Conservation (phyloP, 768 basidiomycete genomes). For the Hysterangium stoloniferum region DNA sequence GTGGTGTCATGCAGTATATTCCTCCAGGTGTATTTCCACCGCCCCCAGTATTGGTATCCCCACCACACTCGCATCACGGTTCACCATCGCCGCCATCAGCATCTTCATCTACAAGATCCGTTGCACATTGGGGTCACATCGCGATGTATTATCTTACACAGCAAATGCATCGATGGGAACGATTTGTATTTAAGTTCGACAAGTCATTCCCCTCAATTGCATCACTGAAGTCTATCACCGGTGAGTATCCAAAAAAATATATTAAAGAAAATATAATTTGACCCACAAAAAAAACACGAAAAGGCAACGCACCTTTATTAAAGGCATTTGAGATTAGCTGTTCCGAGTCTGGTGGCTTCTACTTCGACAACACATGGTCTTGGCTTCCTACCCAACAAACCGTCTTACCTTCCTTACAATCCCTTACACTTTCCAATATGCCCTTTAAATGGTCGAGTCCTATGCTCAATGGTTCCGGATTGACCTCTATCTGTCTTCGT, state of each 20-base stretch:
- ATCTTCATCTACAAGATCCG: slow-evolving; percentile 29
- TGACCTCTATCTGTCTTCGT: slow-evolving; percentile 38
- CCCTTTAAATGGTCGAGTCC: slow-evolving; percentile 77
- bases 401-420: slow-evolving; percentile 40
- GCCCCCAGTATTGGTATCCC: slow-evolving; percentile 40
- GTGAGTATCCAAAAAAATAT: slow-evolving; percentile 25
- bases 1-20: slow-evolving; percentile 2
- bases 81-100: slow-evolving; percentile 31
- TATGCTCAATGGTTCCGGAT: slow-evolving; percentile 39
- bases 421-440: slow-evolving; percentile 59
- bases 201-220: slow-evolving; percentile 66
- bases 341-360: slow-evolving; percentile 48
- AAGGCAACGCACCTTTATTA: slow-evolving; percentile 69
- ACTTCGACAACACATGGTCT: slow-evolving; percentile 47
- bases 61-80: slow-evolving; percentile 34
- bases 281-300: slow-evolving; percentile 13
- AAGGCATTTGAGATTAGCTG: slow-evolving; percentile 74
- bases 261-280: neutral
- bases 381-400: slow-evolving; percentile 49
- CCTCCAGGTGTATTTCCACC: slow-evolving; percentile 27
- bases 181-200: slow-evolving; percentile 75
- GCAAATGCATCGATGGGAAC: slow-evolving; percentile 76
- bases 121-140: slow-evolving; percentile 73
- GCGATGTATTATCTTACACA: slow-evolving; percentile 72
- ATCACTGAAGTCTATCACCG: slow-evolving; percentile 65